A percentile compares a stretch with the other conserved stretches of the same genome.
These are phyloP conservation scores for Glomus cerebriforme DNA, from an alignment of 192 early-diverging fungal species.

Conservation along the genomic window DNA sequence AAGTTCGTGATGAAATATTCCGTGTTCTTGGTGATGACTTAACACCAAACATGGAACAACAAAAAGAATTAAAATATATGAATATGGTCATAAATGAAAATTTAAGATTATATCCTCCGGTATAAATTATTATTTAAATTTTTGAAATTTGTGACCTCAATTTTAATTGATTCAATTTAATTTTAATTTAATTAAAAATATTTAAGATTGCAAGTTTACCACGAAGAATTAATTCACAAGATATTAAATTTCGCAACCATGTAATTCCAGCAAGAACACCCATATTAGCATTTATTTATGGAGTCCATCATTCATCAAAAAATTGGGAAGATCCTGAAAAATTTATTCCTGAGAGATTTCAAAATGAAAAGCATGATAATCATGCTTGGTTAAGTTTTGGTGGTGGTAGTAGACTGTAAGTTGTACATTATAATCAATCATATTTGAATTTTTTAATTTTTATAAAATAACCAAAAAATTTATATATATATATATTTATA, in stretches of 20 bases:
- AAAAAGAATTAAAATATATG: background rate
- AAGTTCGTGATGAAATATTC: background rate
- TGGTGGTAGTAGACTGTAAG: background rate
- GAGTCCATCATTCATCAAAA: background rate
- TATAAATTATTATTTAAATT: too few species aligned
- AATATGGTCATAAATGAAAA: background rate
- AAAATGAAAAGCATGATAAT: background rate
- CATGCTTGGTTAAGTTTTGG: background rate
- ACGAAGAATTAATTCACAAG: background rate
- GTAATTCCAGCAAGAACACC: background rate
- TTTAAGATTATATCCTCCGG: background rate
- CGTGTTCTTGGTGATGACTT: background rate
- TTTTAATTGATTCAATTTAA: background rate
- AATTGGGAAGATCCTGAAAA: constrained; percentile 8
- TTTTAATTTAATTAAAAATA: background rate
- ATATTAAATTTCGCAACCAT: background rate
- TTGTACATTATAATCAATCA: too few species aligned
- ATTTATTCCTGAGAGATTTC: constrained; percentile 1
- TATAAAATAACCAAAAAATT: background rate
- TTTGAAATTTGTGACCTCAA: too few species aligned
- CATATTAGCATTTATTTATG: background rate
- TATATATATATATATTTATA: background rate
- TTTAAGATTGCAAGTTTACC: background rate
- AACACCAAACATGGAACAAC: background rate
- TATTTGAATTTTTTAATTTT: background rate